These are phyloP conservation scores for Penicillium tannophilum DNA, from an alignment of 495 filamentous ascomycete genomes.

Conservation along the genomic window DNA sequence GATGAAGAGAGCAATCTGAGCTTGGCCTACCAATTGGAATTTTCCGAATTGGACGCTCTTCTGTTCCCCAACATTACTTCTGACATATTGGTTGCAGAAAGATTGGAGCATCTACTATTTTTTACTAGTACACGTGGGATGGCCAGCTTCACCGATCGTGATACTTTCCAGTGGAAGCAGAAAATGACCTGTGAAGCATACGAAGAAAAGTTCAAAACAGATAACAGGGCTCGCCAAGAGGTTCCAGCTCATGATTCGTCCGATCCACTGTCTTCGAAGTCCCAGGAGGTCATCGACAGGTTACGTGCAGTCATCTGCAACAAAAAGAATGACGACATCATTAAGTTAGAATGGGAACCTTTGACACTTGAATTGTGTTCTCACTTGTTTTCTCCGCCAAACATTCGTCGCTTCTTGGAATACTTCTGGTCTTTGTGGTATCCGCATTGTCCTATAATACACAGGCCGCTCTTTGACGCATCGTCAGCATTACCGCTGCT, in stretches of 20 bases:
- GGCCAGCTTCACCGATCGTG: slow-evolving; percentile 24
- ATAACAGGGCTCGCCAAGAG: background rate
- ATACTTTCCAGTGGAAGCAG: slow-evolving; percentile 24
- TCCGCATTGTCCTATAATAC: slow-evolving; percentile 5
- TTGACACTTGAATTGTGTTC: background rate
- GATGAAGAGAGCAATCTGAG: background rate
- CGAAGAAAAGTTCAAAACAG: background rate
- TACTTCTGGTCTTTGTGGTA: slow-evolving; percentile 8
- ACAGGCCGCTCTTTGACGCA: slow-evolving; percentile 1
- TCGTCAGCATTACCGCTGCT: background rate
- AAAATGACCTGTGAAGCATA: slow-evolving; percentile 15
- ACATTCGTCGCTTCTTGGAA: slow-evolving; percentile 1
- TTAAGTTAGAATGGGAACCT: slow-evolving; percentile 12
- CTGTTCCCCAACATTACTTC: slow-evolving; percentile 14
- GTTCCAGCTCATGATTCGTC: background rate
- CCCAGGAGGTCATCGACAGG: slow-evolving; percentile 16
- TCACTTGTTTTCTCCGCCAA: slow-evolving; percentile 1
- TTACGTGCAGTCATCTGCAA: slow-evolving; percentile 15
- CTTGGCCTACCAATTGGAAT: slow-evolving; percentile 17
- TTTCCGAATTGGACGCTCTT: slow-evolving; percentile 25
- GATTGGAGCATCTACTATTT: slow-evolving; percentile 27
- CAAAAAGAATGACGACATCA: slow-evolving; percentile 17
- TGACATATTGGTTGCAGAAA: slow-evolving; percentile 23
- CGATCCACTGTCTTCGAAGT: slow-evolving; percentile 14
- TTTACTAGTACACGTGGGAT: slow-evolving; percentile 31